These are phyloP conservation scores for Wallemia ichthyophaga DNA, from an alignment of 1,284 basidiomycete genomes.

Conservation along the genomic window DNA sequence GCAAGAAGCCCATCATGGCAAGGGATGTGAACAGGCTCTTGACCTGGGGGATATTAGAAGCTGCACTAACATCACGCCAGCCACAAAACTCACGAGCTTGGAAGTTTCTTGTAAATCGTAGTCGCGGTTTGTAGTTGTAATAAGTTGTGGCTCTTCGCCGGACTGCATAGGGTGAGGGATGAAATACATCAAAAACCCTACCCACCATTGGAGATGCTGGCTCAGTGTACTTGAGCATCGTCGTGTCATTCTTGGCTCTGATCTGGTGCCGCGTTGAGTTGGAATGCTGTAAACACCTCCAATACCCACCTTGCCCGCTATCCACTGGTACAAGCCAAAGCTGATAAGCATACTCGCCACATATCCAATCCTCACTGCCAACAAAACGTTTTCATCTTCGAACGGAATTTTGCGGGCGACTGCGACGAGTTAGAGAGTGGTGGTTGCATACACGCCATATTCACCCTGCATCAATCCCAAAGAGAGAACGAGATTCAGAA, in stretches of 20 bases:
- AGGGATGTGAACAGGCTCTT: slow-evolving; percentile 1
- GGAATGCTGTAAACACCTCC: not conserved
- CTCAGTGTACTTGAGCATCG: slow-evolving; percentile 61
- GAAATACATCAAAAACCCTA: not conserved
- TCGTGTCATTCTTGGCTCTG: slow-evolving; percentile 79
- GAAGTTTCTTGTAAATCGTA: slow-evolving; percentile 69
- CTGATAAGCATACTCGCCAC: slow-evolving; percentile 38
- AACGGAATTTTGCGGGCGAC: slow-evolving; percentile 75
- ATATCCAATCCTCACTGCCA: slow-evolving; percentile 59
- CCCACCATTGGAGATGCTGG: slow-evolving; percentile 18
- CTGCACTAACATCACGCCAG: not conserved
- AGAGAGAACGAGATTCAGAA: slow-evolving; percentile 46
- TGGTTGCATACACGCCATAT: slow-evolving; percentile 7
- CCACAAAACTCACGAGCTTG: slow-evolving; percentile 42
- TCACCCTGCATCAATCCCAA: slow-evolving; percentile 66
- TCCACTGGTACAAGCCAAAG: slow-evolving; percentile 42
- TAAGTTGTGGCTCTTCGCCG: slow-evolving; percentile 39
- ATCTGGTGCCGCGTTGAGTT: too few relatives aligned
- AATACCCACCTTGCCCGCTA: slow-evolving; percentile 27
- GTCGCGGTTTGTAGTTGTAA: slow-evolving; percentile 75
- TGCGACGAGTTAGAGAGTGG: slow-evolving; percentile 10
- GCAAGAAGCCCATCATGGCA: not conserved
- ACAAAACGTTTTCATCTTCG: slow-evolving; percentile 53
- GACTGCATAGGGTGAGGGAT: slow-evolving; percentile 19
- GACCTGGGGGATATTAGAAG: not conserved